A percentile compares a stretch with the other conserved stretches of the same genome.
phyloP scores from a whole-genome alignment of 345 rosid species.

The Citrus trifoliata region DNA sequence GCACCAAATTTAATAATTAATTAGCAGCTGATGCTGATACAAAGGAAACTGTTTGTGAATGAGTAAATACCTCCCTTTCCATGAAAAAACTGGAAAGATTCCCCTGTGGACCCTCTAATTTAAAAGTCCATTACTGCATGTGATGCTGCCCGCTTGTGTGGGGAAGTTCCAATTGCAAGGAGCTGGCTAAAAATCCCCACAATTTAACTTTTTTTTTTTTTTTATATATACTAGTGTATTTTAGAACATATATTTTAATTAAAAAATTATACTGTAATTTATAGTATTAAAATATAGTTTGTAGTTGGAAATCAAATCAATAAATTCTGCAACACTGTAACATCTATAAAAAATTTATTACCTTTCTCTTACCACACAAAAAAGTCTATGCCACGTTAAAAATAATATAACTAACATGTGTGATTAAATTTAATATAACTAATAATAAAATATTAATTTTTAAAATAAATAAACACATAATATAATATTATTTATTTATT shows the following conservation, averaged over 20 bases:
- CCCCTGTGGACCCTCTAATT: not conserved
- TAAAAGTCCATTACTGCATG: not conserved
- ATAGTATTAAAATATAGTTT: too few relatives aligned
- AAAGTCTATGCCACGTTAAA: too few relatives aligned
- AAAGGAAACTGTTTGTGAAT: not conserved
- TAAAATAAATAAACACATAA: too few relatives aligned
- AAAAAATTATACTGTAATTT: too few relatives aligned
- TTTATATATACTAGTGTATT: too few relatives aligned
- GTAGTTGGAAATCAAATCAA: not conserved
- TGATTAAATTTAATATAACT: too few relatives aligned
- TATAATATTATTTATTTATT: accelerated
- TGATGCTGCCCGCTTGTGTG: not conserved
- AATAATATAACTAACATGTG: too few relatives aligned
- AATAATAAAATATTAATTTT: accelerated
- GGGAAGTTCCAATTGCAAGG: not conserved
- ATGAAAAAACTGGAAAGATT: not conserved
- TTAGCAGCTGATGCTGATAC: not conserved
- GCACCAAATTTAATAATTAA: not conserved
- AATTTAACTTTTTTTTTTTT: not conserved
- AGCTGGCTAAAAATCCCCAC: not conserved
- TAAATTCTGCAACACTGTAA: not conserved
- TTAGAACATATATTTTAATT: too few relatives aligned
- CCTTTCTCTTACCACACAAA: too few relatives aligned
- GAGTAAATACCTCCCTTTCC: not conserved
- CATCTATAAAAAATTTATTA: not conserved